Percentiles rank a stretch among this genome's conserved stretches.
Conservation (phyloP, 228 moss, liverwort and hornwort species). For the Sphagnum magellanicum region DNA sequence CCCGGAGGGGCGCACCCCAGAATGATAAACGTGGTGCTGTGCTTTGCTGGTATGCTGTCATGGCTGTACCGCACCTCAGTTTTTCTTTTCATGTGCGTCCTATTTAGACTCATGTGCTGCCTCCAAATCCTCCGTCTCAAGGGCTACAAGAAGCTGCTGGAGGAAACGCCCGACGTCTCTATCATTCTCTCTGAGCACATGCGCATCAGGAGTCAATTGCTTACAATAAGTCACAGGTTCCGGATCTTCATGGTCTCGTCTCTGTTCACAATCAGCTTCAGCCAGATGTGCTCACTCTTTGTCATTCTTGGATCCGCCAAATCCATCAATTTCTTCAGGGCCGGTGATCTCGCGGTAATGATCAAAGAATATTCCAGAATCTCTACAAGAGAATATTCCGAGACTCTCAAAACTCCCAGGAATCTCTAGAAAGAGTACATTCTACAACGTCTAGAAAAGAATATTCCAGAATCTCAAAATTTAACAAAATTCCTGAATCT, state of each 20-base stretch:
- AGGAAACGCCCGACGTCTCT: slow-evolving; percentile 67
- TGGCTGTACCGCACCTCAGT: slow-evolving; percentile 84
- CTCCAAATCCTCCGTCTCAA: slow-evolving; percentile 78
- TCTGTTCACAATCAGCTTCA: slow-evolving; percentile 66
- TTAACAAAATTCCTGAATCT: too few species aligned
- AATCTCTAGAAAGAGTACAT: too few species aligned
- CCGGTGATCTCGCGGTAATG: slow-evolving; percentile 73
- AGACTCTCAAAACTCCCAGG: too few species aligned
- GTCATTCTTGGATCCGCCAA: slow-evolving; percentile 50
- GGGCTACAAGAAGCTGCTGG: slow-evolving; percentile 79
- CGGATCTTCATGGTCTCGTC: slow-evolving; percentile 69
- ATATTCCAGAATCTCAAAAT: too few species aligned
- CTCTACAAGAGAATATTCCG: too few species aligned
- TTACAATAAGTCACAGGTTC: slow-evolving; percentile 80
- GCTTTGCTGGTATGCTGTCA: slow-evolving; percentile 33
- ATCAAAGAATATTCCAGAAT: background rate
- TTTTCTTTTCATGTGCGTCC: slow-evolving; percentile 83
- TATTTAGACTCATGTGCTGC: slow-evolving; percentile 85
- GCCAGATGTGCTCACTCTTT: slow-evolving; percentile 81
- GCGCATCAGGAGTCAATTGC: slow-evolving; percentile 80
- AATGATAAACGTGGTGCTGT: slow-evolving; percentile 37
- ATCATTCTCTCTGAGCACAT: slow-evolving; percentile 78
- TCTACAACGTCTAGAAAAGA: too few species aligned
- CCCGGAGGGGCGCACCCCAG: slow-evolving; percentile 15
- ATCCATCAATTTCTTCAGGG: slow-evolving; percentile 75